These are phyloP conservation scores for Arabis alpina DNA, from an alignment of 345 rosid species.

Conservation along the genomic window DNA sequence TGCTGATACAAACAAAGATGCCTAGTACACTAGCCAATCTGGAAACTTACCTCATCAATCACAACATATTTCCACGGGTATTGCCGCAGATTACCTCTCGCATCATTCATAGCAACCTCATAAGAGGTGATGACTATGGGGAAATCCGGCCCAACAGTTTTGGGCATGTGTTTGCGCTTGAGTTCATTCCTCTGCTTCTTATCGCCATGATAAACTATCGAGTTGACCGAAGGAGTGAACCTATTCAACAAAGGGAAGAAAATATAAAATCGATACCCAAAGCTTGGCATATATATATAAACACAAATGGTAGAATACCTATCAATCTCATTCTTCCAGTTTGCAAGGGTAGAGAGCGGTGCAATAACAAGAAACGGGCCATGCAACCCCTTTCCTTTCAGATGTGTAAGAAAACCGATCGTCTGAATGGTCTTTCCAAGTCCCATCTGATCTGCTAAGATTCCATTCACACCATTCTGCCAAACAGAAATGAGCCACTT, in stretches of 20 bases:
- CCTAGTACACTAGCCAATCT: constrained; percentile 13
- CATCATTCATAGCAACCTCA: constrained; percentile 86
- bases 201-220: constrained; percentile 86
- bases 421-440: constrained; percentile 98
- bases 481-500: constrained; percentile 95
- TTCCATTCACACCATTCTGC: constrained; percentile 97
- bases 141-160: constrained; percentile 70
- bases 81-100: constrained; percentile 62
- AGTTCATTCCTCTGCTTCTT: constrained; percentile 68
- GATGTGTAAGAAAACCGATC: constrained; percentile 86
- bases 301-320: constrained; percentile 51
- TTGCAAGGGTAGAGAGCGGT: constrained; percentile 96
- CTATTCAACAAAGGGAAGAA: constrained; percentile 42
- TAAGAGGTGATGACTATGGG: constrained; percentile 89
- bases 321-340: constrained; percentile 85
- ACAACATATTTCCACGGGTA: constrained; percentile 90
- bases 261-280: neutral
- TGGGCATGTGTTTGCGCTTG: constrained; percentile 74
- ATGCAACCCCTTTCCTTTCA: constrained; percentile 81
- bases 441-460: constrained; percentile 99
- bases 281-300: constrained; percentile 8
- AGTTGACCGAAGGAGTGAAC: constrained; percentile 73
- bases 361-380: constrained; percentile 94
- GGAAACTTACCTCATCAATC: constrained; percentile 81
- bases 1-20: neutral